A percentile compares a stretch with the other conserved stretches of the same genome.
Conservation (phyloP, 176 grass and related monocot genomes). For the Carex pumila region DNA sequence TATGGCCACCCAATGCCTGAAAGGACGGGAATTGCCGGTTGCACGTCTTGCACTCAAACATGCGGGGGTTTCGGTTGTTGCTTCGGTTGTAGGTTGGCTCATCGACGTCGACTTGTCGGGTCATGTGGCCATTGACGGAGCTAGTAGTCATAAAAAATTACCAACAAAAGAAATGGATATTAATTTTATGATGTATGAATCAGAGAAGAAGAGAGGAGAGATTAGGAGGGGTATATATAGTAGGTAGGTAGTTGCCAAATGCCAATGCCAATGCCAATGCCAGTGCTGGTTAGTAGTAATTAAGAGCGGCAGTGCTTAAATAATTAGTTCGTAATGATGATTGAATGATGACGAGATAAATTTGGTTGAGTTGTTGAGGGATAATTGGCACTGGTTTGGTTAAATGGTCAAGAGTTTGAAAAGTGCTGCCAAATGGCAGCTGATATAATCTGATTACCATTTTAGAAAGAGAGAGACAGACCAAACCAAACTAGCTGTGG, state of each 20-base stretch:
- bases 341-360: conserved; percentile 5
- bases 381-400: not conserved
- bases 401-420: not conserved
- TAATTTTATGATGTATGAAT: not conserved
- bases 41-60: conserved; percentile 37
- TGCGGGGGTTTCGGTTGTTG: not conserved
- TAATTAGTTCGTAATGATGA: conserved; percentile 8
- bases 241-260: not conserved
- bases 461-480: not conserved
- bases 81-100: not conserved
- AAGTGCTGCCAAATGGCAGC: not conserved
- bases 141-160: not conserved
- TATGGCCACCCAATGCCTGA: conserved; percentile 27
- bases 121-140: conserved; percentile 6
- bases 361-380: too few species aligned
- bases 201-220: not conserved
- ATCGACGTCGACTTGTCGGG: not conserved
- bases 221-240: not conserved
- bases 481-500: not conserved
- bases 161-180: too few species aligned
- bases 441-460: not conserved
- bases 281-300: not conserved
- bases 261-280: not conserved
- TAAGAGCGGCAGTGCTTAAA: not conserved
- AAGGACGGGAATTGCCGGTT: conserved; percentile 27